These are phyloP conservation scores for Dichomitus squalens DNA, from an alignment of 1,284 basidiomycete genomes.

Conservation along the genomic window DNA sequence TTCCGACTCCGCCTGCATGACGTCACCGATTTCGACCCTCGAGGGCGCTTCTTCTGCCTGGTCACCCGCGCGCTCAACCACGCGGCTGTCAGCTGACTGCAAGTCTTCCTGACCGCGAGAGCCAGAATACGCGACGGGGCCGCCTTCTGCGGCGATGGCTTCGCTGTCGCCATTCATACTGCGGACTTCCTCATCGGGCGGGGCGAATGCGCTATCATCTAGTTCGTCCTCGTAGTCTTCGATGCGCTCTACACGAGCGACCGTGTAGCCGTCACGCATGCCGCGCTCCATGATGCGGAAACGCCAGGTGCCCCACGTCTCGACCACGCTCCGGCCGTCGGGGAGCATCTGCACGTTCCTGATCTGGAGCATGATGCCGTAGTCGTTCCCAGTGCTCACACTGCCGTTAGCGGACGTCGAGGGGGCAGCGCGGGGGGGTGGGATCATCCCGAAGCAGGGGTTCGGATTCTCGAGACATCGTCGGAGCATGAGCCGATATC, in stretches of 20 bases:
- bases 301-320: slow-evolving; percentile 82
- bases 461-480: slow-evolving; percentile 79
- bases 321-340: slow-evolving; percentile 89
- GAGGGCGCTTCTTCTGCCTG: slow-evolving; percentile 48
- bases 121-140: background rate
- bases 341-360: slow-evolving; percentile 83
- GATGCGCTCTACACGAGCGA: slow-evolving; percentile 79
- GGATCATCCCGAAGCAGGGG: slow-evolving; percentile 90
- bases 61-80: background rate
- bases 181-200: slow-evolving; percentile 25
- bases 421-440: slow-evolving; percentile 51
- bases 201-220: slow-evolving; percentile 50
- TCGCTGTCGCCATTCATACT: background rate
- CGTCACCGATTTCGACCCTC: slow-evolving; percentile 43
- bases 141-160: background rate
- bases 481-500: slow-evolving; percentile 90
- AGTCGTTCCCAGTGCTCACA: slow-evolving; percentile 58
- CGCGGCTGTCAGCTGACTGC: background rate
- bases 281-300: slow-evolving; percentile 87
- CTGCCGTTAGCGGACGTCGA: slow-evolving; percentile 7
- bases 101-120: background rate
- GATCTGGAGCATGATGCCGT: slow-evolving; percentile 94
- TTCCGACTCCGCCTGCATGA: background rate
- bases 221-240: slow-evolving; percentile 57
- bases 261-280: slow-evolving; percentile 85